Conservation (phyloP, 441 rosid genomes). For the Euphorbia corollata region DNA sequence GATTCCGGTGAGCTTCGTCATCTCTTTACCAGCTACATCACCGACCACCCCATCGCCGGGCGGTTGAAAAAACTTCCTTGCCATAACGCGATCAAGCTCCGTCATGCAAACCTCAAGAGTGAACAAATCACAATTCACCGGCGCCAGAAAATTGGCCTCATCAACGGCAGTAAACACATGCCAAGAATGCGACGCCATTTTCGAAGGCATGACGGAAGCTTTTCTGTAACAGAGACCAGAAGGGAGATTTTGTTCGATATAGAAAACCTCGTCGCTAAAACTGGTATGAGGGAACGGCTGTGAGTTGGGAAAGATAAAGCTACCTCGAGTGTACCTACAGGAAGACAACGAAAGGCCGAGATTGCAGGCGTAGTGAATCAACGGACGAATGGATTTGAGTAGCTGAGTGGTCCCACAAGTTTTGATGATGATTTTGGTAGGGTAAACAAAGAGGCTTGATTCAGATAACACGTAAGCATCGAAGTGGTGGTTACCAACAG, state of each 20-base stretch:
- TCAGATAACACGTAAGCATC: slow-evolving; percentile 93
- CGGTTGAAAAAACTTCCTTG: slow-evolving; percentile 51
- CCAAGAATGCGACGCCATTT: slow-evolving; percentile 58
- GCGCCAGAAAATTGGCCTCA: slow-evolving; percentile 11
- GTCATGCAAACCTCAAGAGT: slow-evolving; percentile 94
- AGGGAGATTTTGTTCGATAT: slow-evolving; percentile 60
- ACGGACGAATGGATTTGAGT: slow-evolving; percentile 77
- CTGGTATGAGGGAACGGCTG: slow-evolving; percentile 88
- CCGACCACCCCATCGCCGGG: slow-evolving; percentile 37
- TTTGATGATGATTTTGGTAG: slow-evolving; percentile 86
- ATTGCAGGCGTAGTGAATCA: slow-evolving; percentile 46
- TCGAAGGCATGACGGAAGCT: slow-evolving; percentile 72
- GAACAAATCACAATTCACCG: slow-evolving; percentile 22
- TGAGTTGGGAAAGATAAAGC: slow-evolving; percentile 78
- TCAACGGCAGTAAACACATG: slow-evolving; percentile 74
- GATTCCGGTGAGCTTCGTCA: slow-evolving; percentile 74
- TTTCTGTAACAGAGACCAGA: slow-evolving; percentile 48
- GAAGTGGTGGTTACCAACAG: slow-evolving; percentile 66
- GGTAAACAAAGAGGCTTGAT: slow-evolving; percentile 87
- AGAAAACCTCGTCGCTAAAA: slow-evolving; percentile 68
- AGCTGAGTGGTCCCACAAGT: slow-evolving; percentile 97
- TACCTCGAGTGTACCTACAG: slow-evolving; percentile 85
- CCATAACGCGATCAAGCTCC: slow-evolving; percentile 62
- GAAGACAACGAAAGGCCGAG: slow-evolving; percentile 53
- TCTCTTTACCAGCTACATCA: slow-evolving; percentile 55